Base-by-base conservation (phyloP, 768 basidiomycete species). In the Leccinum rimulosum region DNA sequence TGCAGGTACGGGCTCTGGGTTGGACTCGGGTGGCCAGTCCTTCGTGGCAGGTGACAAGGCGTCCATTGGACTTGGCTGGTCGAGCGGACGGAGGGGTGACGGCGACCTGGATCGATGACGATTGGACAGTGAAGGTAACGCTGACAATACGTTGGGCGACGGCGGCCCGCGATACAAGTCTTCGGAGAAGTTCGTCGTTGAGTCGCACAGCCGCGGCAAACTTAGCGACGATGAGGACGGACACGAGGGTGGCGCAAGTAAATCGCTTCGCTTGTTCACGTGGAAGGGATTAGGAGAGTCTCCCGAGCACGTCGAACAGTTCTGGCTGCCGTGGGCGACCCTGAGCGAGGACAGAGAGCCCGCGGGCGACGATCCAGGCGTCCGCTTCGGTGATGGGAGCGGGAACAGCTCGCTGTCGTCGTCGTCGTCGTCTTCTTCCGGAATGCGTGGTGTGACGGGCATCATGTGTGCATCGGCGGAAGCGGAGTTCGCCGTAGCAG, bases 381-480 rank as follows among this genome's bases (percentile, higher is more conserved):
- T 78, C 9, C 85, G 80, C 48, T 79, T 75, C 7, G 85, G 84
- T 2, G 84, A 82, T 9, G 85, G 86, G 22, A 87, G 75, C 1
- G 82, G 82, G 66, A 84, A 86, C 1, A 86, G 67, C 55, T 82
- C 79, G 12, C 78, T 76, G 60, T 85, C 84, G 54, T 84, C 79
- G 33, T 84, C 84, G 64, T 84, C 84, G 1, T 52, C 64, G 0
- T 61, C 70, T 52, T 76, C 76, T 59, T 75, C 74, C 4, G 73
- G 68, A 27, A 74, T 73, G n/a, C 63, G 58, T 12, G 69, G 62
- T 10, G 70, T 66, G 19, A 63, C 55, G 10, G 57, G 65, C 6
- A 30, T 58, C 6, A 52, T 10, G 19, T 56, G 51, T 14, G 25
- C 28, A 56, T 61, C 55, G 3, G 56, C 38, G n/a, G 60, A 50